Evolutionary conservation across 768 basidiomycete species (phyloP), one percentile per base, ranked within the genome.

Genomic region (Lentinula sp.): DNA sequence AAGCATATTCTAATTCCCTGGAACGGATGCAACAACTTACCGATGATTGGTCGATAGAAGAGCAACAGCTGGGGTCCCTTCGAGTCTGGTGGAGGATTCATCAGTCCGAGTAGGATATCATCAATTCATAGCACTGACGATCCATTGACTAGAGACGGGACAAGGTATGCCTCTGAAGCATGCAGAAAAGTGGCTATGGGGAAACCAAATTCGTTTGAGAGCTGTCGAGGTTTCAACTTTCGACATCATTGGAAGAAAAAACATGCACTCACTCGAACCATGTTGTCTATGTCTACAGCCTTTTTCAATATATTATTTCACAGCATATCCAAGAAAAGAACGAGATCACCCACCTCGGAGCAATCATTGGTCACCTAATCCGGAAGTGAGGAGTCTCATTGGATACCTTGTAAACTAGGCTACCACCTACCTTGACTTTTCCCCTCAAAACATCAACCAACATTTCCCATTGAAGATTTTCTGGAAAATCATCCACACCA

Each of bases 171-270:
- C 70, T 96, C 93, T 59, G 92, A 87, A 7, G 93, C 95, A 68
- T 92, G 89, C 67, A 95, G 92, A 68, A 95, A 86, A 6, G 91
- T 88, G 6, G 89, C 84, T 33, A 95, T 79, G 1, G 85, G 81
- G 68, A 93, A 94, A 66, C 92, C 76, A 78, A 95, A 98, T 72
- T 97, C 95, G 69, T 96, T 91, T 39, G 91, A 86, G 54, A 97
- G 79, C 85, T 94, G 59, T 13, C 46, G 57, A 15, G 12, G 42
- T 33, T 33, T 55, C 7, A 43, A 35, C n/a, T 55, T 49, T 32
- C 55, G 61, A 36, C 43, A 6, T 18, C 10, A n/a, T 50, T 53
- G 39, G n/a, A 46, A 35, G n/a, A 46, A 35, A 18, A n/a, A 61
- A 6, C 32, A 23, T 6, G 8, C 32, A 74, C 84, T 66, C 70